These are phyloP conservation scores for Jacaranda mimosifolia DNA, from an alignment of 257 asterid species.

Conservation along the genomic window DNA sequence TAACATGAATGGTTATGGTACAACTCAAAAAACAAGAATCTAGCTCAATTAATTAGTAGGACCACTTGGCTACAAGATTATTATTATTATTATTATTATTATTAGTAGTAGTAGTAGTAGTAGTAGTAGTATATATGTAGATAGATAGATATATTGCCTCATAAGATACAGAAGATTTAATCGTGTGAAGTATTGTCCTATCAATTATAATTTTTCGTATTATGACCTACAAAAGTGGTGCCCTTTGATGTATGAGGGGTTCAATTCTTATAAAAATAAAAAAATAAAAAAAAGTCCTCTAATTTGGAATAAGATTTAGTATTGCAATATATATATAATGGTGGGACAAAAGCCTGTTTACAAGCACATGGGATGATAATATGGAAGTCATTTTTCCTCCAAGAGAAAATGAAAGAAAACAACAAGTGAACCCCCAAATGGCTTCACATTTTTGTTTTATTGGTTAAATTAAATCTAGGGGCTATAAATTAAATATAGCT, in stretches of 20 bases:
- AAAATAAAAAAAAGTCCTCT: too few relatives aligned
- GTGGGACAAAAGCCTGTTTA: conserved; percentile 33
- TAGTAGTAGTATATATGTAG: too few relatives aligned
- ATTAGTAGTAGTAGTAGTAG: too few relatives aligned
- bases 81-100: too few relatives aligned
- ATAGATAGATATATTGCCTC: too few relatives aligned
- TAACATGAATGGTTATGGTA: neutral
- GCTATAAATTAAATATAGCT: neutral
- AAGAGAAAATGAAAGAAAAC: conserved; percentile 11
- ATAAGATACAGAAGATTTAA: too few relatives aligned
- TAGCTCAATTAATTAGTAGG: conserved; percentile 18
- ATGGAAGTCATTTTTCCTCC: conserved; percentile 11
- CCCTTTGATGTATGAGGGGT: too few relatives aligned
- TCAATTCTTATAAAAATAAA: too few relatives aligned
- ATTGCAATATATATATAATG: neutral
- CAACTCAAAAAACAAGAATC: conserved; percentile 8
- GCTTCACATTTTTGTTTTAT: neutral
- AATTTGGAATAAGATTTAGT: too few relatives aligned
- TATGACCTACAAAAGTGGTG: too few relatives aligned
- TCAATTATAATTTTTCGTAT: too few relatives aligned
- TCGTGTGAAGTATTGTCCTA: too few relatives aligned
- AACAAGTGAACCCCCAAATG: neutral
- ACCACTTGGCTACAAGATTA: neutral
- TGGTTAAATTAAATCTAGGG: neutral
- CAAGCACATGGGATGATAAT: conserved; percentile 26